A percentile compares a stretch with the other conserved stretches of the same genome.
Conservation (phyloP, 2,329 filamentous ascomycete genomes). For the Metarhizium anisopliae region DNA sequence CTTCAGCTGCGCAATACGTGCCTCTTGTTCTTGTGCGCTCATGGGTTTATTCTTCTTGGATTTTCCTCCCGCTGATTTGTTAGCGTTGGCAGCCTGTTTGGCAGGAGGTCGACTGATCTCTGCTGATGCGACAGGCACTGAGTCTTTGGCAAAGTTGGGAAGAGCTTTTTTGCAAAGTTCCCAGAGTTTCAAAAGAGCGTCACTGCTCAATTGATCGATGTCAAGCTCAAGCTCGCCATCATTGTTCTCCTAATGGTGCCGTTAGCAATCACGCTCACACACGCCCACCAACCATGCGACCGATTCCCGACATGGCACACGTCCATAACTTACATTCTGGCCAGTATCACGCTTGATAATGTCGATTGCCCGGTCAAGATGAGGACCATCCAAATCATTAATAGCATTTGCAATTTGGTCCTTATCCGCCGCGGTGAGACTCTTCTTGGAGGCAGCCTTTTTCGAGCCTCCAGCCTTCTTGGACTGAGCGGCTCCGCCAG, state of each 20-base stretch:
- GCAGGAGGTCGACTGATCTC: constrained; percentile 20
- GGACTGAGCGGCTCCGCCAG: constrained; percentile 17
- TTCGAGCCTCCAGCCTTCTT: constrained; percentile 32
- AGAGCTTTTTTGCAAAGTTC: constrained; percentile 34
- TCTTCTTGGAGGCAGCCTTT: constrained; percentile 36
- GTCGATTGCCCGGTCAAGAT: constrained; percentile 71
- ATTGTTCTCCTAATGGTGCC: constrained; percentile 41
- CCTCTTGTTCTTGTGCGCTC: constrained; percentile 61
- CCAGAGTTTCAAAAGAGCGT: constrained; percentile 45
- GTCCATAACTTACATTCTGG: constrained; percentile 51
- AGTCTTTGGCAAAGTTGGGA: constrained; percentile 30
- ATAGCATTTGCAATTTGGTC: constrained; percentile 84
- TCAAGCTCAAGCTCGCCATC: constrained; percentile 51
- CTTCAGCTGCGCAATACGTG: constrained; percentile 52
- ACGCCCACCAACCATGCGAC: neutral
- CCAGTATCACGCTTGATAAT: constrained; percentile 84
- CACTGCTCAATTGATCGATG: constrained; percentile 46
- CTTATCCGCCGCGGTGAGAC: constrained; percentile 73
- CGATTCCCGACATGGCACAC: neutral
- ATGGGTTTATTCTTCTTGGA: constrained; percentile 69
- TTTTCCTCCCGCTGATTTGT: constrained; percentile 27
- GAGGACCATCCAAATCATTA: constrained; percentile 66
- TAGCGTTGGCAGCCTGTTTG: constrained; percentile 17
- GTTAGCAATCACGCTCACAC: neutral
- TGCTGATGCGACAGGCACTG: constrained; percentile 18